A percentile compares a stretch with the other conserved stretches of the same genome.
These are phyloP conservation scores for Apiospora sp. DNA, from an alignment of 2,329 filamentous ascomycete genomes.

Conservation along the genomic window DNA sequence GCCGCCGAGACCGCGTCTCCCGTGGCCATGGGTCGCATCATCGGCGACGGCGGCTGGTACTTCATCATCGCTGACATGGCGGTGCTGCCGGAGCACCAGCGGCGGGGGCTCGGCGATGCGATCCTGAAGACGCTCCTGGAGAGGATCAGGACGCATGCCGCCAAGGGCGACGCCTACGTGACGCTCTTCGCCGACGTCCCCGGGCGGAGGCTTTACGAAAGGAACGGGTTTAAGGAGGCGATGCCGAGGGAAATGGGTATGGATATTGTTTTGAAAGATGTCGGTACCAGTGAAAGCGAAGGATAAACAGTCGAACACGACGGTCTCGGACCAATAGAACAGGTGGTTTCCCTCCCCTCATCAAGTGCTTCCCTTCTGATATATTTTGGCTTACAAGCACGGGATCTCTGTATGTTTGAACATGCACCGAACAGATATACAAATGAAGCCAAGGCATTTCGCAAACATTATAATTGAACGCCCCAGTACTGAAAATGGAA, in stretches of 20 bases:
- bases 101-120: slow-evolving; percentile 54
- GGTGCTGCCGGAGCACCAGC: slow-evolving; percentile 56
- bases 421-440: neutral
- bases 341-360: no score
- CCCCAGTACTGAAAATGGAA: neutral
- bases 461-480: neutral
- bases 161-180: slow-evolving; percentile 49
- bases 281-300: neutral
- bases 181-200: slow-evolving; percentile 54
- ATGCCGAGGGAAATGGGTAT: slow-evolving; percentile 48
- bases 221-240: slow-evolving; percentile 55
- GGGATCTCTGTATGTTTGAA: neutral
- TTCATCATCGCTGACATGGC: slow-evolving; percentile 60
- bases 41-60: slow-evolving; percentile 61
- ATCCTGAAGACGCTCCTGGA: slow-evolving; percentile 52
- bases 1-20: slow-evolving; percentile 40
- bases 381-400: neutral
- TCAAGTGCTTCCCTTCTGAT: neutral
- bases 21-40: slow-evolving; percentile 59
- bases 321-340: neutral
- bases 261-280: slow-evolving; percentile 30
- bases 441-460: neutral
- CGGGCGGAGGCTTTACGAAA: slow-evolving; percentile 53
- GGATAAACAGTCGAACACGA: neutral
- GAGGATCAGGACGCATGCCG: slow-evolving; percentile 49